A percentile compares a stretch with the other conserved stretches of the same genome.
Evolutionary conservation across 441 rosid genomes (phyloP).

Genomic region (Kokia cookei): DNA sequence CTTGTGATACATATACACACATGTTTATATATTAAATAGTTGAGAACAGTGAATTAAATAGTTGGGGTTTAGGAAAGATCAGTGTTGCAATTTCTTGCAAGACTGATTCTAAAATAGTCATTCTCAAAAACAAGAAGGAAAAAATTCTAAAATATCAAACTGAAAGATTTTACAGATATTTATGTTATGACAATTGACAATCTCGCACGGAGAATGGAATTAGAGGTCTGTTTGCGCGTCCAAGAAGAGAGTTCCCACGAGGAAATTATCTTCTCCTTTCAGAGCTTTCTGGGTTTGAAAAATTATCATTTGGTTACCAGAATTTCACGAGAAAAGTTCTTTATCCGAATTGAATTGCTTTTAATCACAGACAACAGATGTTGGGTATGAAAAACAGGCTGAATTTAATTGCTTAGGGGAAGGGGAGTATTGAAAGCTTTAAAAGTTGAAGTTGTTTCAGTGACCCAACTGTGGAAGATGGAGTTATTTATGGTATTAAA

Average conservation of each 20-base stretch:
- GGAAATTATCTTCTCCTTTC: neutral
- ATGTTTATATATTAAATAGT: no score
- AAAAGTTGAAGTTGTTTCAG: constrained; percentile 15
- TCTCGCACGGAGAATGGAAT: neutral
- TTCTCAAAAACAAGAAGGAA: no score
- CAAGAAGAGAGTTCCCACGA: neutral
- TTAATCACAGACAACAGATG: no score
- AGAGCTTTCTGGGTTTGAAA: neutral
- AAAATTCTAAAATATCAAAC: neutral
- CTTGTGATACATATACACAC: no score
- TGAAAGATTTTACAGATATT: neutral
- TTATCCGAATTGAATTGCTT: no score
- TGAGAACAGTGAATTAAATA: neutral
- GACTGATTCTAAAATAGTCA: neutral
- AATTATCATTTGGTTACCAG: neutral
- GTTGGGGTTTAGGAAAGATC: neutral
- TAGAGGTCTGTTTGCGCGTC: neutral
- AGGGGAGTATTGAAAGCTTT: constrained; percentile 11
- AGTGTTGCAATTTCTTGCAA: neutral
- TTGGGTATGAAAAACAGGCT: no score
- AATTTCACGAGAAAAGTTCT: no score
- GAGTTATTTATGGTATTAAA: constrained; percentile 48
- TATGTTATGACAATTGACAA: neutral
- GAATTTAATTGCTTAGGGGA: constrained; percentile 2
- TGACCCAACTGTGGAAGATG: constrained; percentile 55